Conservation (phyloP, 1,139 yeast species). For the Saccharomyces hybrid region DNA sequence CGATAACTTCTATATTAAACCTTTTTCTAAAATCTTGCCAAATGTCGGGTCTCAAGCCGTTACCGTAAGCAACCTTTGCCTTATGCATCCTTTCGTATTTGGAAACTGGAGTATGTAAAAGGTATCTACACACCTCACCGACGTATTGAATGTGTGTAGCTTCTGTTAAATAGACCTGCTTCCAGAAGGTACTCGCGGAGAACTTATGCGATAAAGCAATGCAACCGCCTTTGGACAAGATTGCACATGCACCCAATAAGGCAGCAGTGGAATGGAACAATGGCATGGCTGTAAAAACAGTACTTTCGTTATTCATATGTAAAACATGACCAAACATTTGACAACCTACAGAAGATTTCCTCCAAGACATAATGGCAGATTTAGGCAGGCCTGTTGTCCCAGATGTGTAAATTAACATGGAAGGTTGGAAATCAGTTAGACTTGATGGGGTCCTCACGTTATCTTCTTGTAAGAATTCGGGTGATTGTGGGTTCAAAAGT, state of each 20-base stretch:
- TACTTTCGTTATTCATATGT: constrained; percentile 48
- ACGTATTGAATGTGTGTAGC: constrained; percentile 89
- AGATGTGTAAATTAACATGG: constrained; percentile 77
- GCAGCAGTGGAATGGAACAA: constrained; percentile 93
- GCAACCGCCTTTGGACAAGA: constrained; percentile 63
- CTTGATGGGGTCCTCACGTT: constrained; percentile 44
- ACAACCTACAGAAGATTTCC: constrained; percentile 66
- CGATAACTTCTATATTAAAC: constrained; percentile 67
- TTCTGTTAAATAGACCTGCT: constrained; percentile 62
- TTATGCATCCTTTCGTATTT: constrained; percentile 61
- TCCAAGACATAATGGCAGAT: constrained; percentile 91
- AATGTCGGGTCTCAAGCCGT: constrained; percentile 87
- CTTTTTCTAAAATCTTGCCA: constrained; percentile 77
- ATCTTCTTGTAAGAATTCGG: constrained; percentile 50
- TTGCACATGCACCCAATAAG: constrained; percentile 76
- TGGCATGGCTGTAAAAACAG: constrained; percentile 89
- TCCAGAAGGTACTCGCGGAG: constrained; percentile 83
- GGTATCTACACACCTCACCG: constrained; percentile 90
- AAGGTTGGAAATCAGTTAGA: constrained; percentile 54
- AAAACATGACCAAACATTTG: constrained; percentile 63
- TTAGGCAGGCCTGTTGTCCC: constrained; percentile 97
- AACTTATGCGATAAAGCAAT: constrained; percentile 77
- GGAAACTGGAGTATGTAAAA: constrained; percentile 56
- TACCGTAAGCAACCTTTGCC: constrained; percentile 76
- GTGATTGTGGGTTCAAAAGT: constrained; percentile 42